Evolutionary conservation across 768 basidiomycete genomes (phyloP).

Genomic region (Kwoniella heveanensis): DNA sequence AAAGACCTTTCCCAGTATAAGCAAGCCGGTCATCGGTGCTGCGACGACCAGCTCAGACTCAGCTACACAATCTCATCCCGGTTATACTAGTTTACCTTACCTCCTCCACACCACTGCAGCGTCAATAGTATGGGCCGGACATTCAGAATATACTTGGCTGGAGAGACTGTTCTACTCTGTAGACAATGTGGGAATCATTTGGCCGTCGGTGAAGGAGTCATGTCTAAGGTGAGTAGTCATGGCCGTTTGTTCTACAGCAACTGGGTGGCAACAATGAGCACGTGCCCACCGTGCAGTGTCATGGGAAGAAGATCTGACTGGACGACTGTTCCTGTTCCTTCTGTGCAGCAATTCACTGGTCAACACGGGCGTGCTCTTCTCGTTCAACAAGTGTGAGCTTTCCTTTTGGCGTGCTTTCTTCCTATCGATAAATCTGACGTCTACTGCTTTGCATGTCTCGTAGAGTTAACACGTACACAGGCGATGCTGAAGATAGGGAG

Average conservation of each 20-base stretch:
- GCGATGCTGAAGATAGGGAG: constrained; percentile 82
- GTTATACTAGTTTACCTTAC: background rate
- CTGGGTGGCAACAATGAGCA: constrained; percentile 11
- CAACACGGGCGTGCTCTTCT: constrained; percentile 95
- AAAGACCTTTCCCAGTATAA: background rate
- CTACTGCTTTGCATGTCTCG: background rate
- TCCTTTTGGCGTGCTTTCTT: background rate
- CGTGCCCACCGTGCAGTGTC: background rate
- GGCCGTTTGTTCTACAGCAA: no score
- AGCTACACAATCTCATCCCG: background rate
- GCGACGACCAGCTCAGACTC: no score
- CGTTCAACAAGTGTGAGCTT: constrained; percentile 84
- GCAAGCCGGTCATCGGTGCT: no score
- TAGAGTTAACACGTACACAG: constrained; percentile 89
- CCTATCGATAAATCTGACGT: background rate
- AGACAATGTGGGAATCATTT: constrained; percentile 52
- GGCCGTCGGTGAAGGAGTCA: constrained; percentile 46
- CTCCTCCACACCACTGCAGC: background rate
- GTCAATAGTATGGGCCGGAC: constrained; percentile 41
- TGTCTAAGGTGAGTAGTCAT: constrained; percentile 43
- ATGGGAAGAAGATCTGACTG: background rate
- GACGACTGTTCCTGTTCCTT: no score
- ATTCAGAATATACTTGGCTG: constrained; percentile 52
- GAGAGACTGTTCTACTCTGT: constrained; percentile 50
- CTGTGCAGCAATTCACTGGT: constrained; percentile 83